Evolutionary conservation across 2,329 filamentous ascomycete species (phyloP), one percentile per base, ranked within the genome.

Genomic region (Metarhizium brunneum): DNA sequence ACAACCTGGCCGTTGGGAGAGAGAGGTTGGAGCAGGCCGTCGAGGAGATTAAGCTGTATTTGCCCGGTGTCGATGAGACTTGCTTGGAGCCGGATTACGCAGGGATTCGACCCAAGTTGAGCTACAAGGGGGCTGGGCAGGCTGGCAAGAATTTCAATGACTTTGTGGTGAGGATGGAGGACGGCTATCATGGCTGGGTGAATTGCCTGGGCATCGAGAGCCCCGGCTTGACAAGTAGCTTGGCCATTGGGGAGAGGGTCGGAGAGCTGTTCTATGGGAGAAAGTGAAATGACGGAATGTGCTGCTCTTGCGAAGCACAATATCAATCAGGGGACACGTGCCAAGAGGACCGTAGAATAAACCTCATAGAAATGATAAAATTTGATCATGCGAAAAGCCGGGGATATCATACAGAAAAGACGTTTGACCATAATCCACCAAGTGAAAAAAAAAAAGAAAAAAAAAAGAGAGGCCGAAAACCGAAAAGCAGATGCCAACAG

Each of bases 181-280:
- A 90, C 1, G 91, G 88, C 0, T 91, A 82, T 64, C 73, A 81
- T 2, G 92, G 90, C 2, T 96, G 92, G 80, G 80, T 97, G 8
- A 96, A 96, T 74, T 68, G 97, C 61, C 67, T 97, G 63, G 92
- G 91, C 0, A 96, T 96, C 62, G 92, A 97, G 76, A 95, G 90
- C 70, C 92, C 92, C 0, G 92, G 92, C 4, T 72, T 97, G 69
- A 97, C 92, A 50, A 94, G 89, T 68, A 84, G 81, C 63, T 72
- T 97, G 73, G 91, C 91, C 2, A 92, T 96, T 70, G 92, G 79
- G 3, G 89, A 95, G 66, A 80, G 82, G 75, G 91, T 96, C 0
- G 69, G 73, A 47, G 65, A 68, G 52, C 60, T 84, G 52, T 58
- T 83, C 54, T 81, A 83, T 56, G 69, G 69, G 3, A 61, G 42